Conservation (phyloP, 306 rosid species). For the Delonix regia region DNA sequence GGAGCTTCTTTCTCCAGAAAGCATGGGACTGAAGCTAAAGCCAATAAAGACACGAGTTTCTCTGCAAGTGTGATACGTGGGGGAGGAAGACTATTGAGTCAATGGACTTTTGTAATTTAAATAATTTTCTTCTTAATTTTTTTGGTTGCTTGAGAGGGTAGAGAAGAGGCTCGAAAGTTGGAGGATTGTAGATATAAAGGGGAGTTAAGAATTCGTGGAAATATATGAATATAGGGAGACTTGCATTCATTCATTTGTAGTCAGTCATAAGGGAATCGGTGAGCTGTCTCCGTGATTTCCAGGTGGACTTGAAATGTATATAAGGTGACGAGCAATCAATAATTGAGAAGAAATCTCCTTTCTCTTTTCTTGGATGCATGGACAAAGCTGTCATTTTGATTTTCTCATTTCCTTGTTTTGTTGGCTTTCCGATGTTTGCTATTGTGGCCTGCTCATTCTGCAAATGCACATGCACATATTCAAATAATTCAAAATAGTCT, state of each 20-base stretch:
- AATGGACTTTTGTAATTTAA: conserved; percentile 21
- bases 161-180: conserved; percentile 39
- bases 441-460: background rate
- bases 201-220: conserved; percentile 24
- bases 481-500: background rate
- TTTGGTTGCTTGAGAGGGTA: conserved; percentile 24
- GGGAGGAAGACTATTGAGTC: background rate
- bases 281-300: conserved; percentile 50
- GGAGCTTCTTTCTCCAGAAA: conserved; percentile 92
- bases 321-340: conserved; percentile 58
- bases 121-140: background rate
- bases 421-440: background rate
- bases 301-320: conserved; percentile 39
- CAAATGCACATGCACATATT: background rate
- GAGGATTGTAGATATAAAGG: conserved; percentile 56
- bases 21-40: conserved; percentile 95
- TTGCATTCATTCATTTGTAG: conserved; percentile 70
- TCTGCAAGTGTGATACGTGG: conserved; percentile 39
- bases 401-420: background rate
- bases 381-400: background rate
- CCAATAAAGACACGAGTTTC: conserved; percentile 84
- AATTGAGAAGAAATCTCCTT: conserved; percentile 29
- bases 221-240: conserved; percentile 40
- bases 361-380: background rate
- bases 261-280: conserved; percentile 50